Percentiles rank a stretch among this genome's conserved stretches.
phyloP scores from a whole-genome alignment of 306 rosid genomes.

The Vicia faba region DNA sequence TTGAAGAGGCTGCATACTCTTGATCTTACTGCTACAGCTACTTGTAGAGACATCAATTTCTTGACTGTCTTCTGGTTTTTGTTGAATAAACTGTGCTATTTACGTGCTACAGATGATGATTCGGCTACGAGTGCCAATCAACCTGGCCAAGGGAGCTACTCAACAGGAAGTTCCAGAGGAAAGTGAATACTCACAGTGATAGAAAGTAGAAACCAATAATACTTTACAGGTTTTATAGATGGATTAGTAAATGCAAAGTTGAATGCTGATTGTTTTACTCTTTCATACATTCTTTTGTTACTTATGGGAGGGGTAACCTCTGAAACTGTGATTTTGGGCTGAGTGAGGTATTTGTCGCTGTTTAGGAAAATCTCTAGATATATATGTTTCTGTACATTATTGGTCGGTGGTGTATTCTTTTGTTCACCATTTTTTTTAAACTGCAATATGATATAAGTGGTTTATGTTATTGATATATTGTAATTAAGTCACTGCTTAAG shows the following conservation, averaged over 20 bases:
- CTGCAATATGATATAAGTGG: constrained; percentile 39
- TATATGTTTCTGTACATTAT: constrained; percentile 57
- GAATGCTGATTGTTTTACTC: constrained; percentile 45
- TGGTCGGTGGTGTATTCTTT: constrained; percentile 58
- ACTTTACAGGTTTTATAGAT: constrained; percentile 42
- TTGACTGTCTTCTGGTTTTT: constrained; percentile 16
- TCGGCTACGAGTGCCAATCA: constrained; percentile 53
- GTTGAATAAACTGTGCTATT: constrained; percentile 21
- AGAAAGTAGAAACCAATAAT: constrained; percentile 44
- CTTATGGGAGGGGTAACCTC: constrained; percentile 45
- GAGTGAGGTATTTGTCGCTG: constrained; percentile 47
- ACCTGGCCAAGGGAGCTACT: constrained; percentile 79
- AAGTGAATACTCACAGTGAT: constrained; percentile 49
- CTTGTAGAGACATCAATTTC: constrained; percentile 8
- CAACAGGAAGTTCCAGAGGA: constrained; percentile 79
- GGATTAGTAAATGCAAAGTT: constrained; percentile 42
- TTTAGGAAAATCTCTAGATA: constrained; percentile 48
- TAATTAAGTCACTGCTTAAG: constrained; percentile 49
- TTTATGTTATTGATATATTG: constrained; percentile 47
- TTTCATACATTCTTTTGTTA: constrained; percentile 50
- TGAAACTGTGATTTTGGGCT: constrained; percentile 50
- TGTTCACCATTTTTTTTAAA: constrained; percentile 41
- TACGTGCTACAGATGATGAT: constrained; percentile 68
- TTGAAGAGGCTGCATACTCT: background rate
- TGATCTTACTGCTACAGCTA: background rate